Percentiles rank a stretch among this genome's conserved stretches.
Evolutionary conservation across 108 stramenopile species (phyloP).

Genomic region (Heterococcus sp.): DNA sequence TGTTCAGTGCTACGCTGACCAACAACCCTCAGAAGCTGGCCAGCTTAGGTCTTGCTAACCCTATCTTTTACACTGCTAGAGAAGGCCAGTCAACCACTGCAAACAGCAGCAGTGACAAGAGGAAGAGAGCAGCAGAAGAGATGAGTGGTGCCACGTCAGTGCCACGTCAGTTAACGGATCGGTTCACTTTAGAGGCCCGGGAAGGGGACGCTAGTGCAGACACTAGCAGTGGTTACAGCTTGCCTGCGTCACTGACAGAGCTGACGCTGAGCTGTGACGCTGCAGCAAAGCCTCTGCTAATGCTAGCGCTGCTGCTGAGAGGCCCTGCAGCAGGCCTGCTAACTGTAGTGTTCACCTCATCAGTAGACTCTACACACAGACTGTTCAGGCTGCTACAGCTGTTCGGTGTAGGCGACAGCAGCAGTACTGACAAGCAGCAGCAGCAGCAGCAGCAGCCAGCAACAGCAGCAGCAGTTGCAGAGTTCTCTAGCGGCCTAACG

Average conservation of each 20-base stretch:
- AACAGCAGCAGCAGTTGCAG: no score
- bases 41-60: constrained; percentile 73
- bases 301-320: constrained; percentile 74
- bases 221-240: no score
- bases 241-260: background rate
- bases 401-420: constrained; percentile 24
- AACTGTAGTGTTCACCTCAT: constrained; percentile 85
- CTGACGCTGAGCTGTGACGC: constrained; percentile 37
- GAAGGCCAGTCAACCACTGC: no score
- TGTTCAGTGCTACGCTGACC: constrained; percentile 88
- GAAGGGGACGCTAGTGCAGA: constrained; percentile 29
- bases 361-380: constrained; percentile 86
- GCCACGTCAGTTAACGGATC: background rate
- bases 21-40: constrained; percentile 91
- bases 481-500: constrained; percentile 31
- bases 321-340: constrained; percentile 50
- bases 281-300: constrained; percentile 76
- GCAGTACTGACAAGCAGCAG: no score
- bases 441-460: no score
- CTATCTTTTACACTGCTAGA: constrained; percentile 76
- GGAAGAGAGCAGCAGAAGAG: no score
- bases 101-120: no score
- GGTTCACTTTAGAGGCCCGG: background rate
- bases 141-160: background rate
- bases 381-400: constrained; percentile 71